A percentile compares a stretch with the other conserved stretches of the same genome.
Conservation (phyloP, 768 basidiomycete genomes). For the Erythrobasidium yunnanense region DNA sequence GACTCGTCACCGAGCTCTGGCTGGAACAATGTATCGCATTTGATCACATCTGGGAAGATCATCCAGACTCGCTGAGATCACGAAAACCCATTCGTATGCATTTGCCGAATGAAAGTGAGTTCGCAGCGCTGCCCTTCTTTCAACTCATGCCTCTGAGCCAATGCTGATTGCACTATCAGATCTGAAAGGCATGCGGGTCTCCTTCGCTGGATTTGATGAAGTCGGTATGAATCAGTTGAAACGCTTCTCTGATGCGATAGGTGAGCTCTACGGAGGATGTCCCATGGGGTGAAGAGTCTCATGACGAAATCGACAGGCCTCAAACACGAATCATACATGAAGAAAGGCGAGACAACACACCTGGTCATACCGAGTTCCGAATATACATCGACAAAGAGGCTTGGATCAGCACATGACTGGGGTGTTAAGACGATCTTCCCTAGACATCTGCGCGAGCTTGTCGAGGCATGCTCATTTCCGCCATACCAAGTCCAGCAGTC, state of each 20-base stretch:
- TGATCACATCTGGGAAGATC: not conserved
- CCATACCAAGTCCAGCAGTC: no score
- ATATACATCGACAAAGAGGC: not conserved
- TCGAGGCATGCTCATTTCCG: no score
- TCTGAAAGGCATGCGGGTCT: not conserved
- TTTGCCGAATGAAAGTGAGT: no score
- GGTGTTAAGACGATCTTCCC: not conserved
- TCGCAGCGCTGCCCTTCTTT: no score
- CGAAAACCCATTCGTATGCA: not conserved
- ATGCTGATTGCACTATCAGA: not conserved
- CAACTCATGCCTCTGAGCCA: not conserved
- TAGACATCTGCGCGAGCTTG: not conserved
- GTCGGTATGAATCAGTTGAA: not conserved
- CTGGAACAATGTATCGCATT: slow-evolving; percentile 16
- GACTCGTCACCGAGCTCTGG: slow-evolving; percentile 18
- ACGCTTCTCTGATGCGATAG: not conserved
- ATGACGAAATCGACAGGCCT: not conserved
- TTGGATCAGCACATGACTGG: slow-evolving; percentile 9
- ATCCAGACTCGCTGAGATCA: no score
- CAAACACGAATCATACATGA: not conserved
- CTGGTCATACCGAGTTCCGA: not conserved
- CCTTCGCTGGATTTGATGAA: slow-evolving; percentile 9
- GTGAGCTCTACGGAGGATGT: not conserved
- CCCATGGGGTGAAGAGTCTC: not conserved
- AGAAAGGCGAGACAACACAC: slow-evolving; percentile 4